Evolutionary conservation across 2,329 filamentous ascomycete species (phyloP), one percentile per base, ranked within the genome.

Genomic region (Trichophyton mentagrophytes): DNA sequence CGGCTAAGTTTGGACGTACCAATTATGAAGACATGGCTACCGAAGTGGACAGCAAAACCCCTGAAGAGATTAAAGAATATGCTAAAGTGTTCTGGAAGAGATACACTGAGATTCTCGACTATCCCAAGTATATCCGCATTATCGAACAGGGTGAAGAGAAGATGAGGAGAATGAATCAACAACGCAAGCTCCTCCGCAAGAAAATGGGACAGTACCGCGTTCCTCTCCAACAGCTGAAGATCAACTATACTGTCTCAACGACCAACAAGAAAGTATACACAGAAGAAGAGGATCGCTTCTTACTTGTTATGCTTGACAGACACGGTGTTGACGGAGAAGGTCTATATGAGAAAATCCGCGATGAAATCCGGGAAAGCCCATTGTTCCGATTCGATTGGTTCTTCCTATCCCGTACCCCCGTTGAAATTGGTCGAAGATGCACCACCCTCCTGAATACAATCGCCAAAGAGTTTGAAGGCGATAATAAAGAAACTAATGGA

Each of bases 221-320:
- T 57, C 95, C 93, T 25, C 81, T 99, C 15, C 93, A 99, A 73
- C 93, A 99, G 74, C 85, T 99, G 69, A 96, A 96, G 79, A 90
- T 99, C 78, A 97, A 96, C 77, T 99, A 99, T 75, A 96, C 91
- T 0, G 93, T 99, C 30, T 96, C 90, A 5, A 99, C 93, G 1
- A 99, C 95, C 8, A 99, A 99, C 82, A 99, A 99, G 79, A 99
- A 99, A 78, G 91, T 99, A 0, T 99, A 99, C 72, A 97, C 91
- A 0, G 95, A 99, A 72, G 93, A 99, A 71, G 93, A 99, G 73
- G 93, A 99, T 71, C 85, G 93, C 2, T 99, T 99, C 76, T 76
- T 99, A 59, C 81, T 99, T 38, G 92, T 99, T 57, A 87, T 96
- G 76, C 81, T 99, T 4, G 90, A 99, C 75, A 89, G 87, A 73